Evolutionary conservation across 2,329 filamentous ascomycete genomes (phyloP).

Genomic region (Pseudogymnoascus sp.): DNA sequence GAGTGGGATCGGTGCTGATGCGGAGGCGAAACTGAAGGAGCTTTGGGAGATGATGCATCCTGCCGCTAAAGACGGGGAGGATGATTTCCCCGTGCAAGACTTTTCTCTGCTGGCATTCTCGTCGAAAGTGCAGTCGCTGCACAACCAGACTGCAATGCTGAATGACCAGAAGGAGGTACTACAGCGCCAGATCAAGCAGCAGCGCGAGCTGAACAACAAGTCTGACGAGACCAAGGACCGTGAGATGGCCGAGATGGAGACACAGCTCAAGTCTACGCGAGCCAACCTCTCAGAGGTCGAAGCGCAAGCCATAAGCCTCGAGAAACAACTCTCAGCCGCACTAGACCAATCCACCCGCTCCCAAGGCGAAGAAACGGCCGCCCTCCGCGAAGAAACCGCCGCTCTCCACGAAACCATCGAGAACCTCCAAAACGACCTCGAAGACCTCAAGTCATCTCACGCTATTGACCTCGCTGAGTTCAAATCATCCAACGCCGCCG

Average conservation of each 20-base stretch:
- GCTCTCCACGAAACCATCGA: conserved; percentile 18
- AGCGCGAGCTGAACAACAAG: conserved; percentile 84
- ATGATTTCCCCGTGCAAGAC: conserved; percentile 45
- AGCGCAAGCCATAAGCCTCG: conserved; percentile 25
- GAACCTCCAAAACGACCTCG: conserved; percentile 3
- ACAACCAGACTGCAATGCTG: conserved; percentile 65
- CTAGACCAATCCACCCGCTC: conserved; percentile 17
- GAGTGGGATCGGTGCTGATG: conserved; percentile 40
- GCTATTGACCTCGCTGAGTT: conserved; percentile 22
- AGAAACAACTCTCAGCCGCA: conserved; percentile 24
- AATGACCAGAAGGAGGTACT: conserved; percentile 85
- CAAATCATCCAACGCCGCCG: conserved; percentile 21
- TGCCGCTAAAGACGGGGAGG: conserved; percentile 47
- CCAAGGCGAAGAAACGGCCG: not conserved
- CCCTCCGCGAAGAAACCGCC: conserved; percentile 10
- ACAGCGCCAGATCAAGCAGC: conserved; percentile 87
- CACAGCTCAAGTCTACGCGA: conserved; percentile 42
- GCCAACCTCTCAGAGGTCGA: conserved; percentile 14
- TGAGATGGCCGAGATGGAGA: conserved; percentile 49
- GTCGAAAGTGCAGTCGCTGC: conserved; percentile 69
- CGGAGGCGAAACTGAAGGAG: conserved; percentile 42
- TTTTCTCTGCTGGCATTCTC: conserved; percentile 73
- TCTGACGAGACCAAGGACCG: conserved; percentile 65
- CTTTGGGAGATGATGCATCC: conserved; percentile 44
- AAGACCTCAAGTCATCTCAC: conserved; percentile 24